Base-by-base conservation (phyloP, 1,284 basidiomycete genomes). In the Malassezia pachydermatis region DNA sequence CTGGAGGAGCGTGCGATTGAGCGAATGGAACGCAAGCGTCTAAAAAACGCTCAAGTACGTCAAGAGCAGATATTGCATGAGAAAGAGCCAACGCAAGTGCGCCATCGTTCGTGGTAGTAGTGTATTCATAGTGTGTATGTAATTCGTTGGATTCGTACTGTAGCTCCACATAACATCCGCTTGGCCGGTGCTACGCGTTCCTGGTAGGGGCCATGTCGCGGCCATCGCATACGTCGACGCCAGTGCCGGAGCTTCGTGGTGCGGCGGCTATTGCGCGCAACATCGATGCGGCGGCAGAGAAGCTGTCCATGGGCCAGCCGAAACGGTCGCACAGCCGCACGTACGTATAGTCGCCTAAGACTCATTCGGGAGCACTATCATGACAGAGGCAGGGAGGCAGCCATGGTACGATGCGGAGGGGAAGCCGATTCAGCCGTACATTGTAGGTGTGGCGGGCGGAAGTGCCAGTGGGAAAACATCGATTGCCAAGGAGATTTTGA, bases 401-500 rank as follows among this genome's bases (percentile, higher is more conserved):
- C 49, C 34, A 4, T 45, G 48, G 51, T 54, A 49, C 39, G 42
- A 61, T 78, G 84, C 65, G 78, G 84, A 74, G 81, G 89, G 89
- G 80, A 76, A 71, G 70, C 66, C 63, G 29, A 56, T 72, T 2
- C 67, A 70, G 1, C 50, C 50, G 10, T 49, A 54, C 29, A 30
- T 48, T 32, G 51, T 54, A 5, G 51, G 51, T 13, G 51, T 49
- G 4, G 51, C 51, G 16, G 51, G 51, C n/a, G 51, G 51, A 10
- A 54, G 51, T 9, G 51, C 51, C 0, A 88, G 86, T 59, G 92
- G 90, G 46, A 94, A 95, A 80, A 88, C 87, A 50, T 60, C 60
- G n/a, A 57, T 69, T 7, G 64, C 67, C 1, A 44, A 57, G 22
- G 57, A 61, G 24, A 61, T 70, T 23, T 47, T 69, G 27, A 51